Evolutionary conservation across 176 grass and related monocot species (phyloP).

Genomic region (Paspalum notatum): DNA sequence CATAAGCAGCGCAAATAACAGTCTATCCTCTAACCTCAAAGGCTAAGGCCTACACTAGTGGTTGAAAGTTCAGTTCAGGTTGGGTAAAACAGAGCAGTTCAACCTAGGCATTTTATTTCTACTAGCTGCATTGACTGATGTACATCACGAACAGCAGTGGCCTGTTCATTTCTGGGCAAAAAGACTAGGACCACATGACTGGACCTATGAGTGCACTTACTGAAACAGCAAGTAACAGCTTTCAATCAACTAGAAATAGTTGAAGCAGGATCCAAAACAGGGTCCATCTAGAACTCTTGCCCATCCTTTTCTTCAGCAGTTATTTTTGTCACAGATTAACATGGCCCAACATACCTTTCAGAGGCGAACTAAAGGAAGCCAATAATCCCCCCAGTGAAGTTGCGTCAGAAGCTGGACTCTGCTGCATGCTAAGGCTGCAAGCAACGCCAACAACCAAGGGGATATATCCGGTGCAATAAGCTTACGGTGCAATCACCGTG

Average conservation of each 20-base stretch:
- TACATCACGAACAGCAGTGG: neutral
- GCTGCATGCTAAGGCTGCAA: constrained; percentile 4
- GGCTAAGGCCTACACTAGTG: neutral
- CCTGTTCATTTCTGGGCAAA: neutral
- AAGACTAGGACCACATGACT: neutral
- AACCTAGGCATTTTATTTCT: neutral
- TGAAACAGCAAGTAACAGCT: constrained; percentile 15
- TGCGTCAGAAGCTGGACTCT: constrained; percentile 35
- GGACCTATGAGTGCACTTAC: neutral
- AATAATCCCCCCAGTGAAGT: constrained; percentile 20
- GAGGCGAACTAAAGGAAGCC: constrained; percentile 6
- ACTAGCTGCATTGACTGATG: neutral
- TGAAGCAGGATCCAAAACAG: constrained; percentile 7
- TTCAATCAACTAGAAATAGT: constrained; percentile 32
- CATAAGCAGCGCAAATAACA: neutral
- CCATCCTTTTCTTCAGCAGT: constrained; percentile 10
- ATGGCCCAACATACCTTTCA: neutral
- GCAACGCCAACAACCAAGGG: constrained; percentile 24
- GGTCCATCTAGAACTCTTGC: constrained; percentile 18
- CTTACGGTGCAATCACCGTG: too few relatives aligned
- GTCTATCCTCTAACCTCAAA: neutral
- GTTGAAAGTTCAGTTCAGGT: neutral
- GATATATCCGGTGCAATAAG: too few relatives aligned
- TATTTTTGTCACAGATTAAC: constrained; percentile 4
- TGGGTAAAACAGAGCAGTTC: neutral